Evolutionary conservation across 768 basidiomycete genomes (phyloP).

Genomic region (Naganishia kalamii): DNA sequence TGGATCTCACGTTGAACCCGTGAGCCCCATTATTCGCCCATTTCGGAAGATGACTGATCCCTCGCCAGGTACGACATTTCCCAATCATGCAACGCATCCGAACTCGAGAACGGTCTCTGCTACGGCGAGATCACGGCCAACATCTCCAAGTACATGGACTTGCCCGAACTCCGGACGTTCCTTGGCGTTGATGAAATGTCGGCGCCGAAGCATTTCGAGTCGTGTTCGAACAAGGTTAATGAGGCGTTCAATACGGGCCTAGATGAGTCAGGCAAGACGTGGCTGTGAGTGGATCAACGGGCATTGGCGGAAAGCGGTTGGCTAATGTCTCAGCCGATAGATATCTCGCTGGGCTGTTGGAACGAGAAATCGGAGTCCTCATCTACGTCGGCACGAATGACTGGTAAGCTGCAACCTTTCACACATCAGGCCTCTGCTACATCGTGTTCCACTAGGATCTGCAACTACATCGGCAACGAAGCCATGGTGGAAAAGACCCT

Average conservation of each 20-base stretch:
- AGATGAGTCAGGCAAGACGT: constrained; percentile 58
- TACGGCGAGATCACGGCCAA: constrained; percentile 54
- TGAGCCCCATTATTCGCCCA: constrained; percentile 23
- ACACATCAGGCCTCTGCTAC: too few species aligned
- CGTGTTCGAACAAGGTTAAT: constrained; percentile 55
- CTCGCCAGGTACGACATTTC: constrained; percentile 59
- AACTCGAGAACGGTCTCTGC: constrained; percentile 53
- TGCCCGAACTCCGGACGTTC: constrained; percentile 52
- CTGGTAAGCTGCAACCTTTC: background rate
- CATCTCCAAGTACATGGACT: constrained; percentile 61
- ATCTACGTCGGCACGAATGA: constrained; percentile 63
- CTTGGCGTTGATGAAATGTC: constrained; percentile 70
- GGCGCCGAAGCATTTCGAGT: constrained; percentile 26
- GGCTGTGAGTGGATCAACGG: constrained; percentile 21
- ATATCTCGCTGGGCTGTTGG: constrained; percentile 64
- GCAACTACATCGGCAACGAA: constrained; percentile 67
- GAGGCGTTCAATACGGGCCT: constrained; percentile 54
- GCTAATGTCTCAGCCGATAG: constrained; percentile 3
- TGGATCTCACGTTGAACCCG: constrained; percentile 48
- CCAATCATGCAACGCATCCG: constrained; percentile 54
- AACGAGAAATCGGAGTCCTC: constrained; percentile 66
- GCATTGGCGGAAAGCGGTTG: background rate
- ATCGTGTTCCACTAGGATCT: constrained; percentile 49
- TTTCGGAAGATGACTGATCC: background rate
- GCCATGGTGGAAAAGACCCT: constrained; percentile 63